Conservation (phyloP, 495 filamentous ascomycete genomes). For the Geopyxis carbonaria region DNA sequence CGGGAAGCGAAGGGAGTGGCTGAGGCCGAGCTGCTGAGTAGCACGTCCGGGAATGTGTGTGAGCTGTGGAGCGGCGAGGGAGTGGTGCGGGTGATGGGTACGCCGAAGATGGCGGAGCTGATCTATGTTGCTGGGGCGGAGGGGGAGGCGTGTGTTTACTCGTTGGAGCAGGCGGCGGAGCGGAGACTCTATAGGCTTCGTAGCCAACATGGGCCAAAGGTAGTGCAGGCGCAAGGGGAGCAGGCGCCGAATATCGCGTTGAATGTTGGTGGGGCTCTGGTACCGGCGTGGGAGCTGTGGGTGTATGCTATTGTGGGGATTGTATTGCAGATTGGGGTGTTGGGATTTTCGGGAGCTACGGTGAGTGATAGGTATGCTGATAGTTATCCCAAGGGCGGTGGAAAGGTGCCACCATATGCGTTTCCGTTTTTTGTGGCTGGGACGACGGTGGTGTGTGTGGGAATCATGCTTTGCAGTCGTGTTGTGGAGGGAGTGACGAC, state of each 20-base stretch:
- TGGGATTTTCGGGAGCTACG: not conserved
- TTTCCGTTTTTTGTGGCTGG: not conserved
- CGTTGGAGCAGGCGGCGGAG: too few species aligned
- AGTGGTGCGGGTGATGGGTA: slow-evolving; percentile 14
- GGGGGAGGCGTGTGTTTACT: too few species aligned
- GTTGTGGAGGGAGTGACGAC: slow-evolving; percentile 6
- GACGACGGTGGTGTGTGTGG: not conserved
- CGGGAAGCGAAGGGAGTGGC: slow-evolving; percentile 17
- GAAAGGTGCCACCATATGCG: not conserved
- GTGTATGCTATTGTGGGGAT: not conserved
- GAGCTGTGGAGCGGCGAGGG: slow-evolving; percentile 21
- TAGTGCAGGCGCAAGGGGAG: too few species aligned
- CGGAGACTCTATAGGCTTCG: too few species aligned
- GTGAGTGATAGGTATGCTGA: not conserved
- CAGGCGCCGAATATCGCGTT: not conserved
- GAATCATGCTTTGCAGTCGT: slow-evolving; percentile 5
- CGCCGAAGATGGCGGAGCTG: slow-evolving; percentile 12
- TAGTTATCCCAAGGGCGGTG: not conserved
- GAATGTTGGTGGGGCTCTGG: not conserved
- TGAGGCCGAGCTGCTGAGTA: slow-evolving; percentile 25
- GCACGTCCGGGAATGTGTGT: slow-evolving; percentile 22
- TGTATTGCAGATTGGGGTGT: not conserved
- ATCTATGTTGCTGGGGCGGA: too few species aligned
- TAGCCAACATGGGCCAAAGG: too few species aligned
- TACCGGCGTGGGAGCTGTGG: not conserved